Conservation (phyloP, 768 basidiomycete genomes). For the Crassisporium funariophilum region DNA sequence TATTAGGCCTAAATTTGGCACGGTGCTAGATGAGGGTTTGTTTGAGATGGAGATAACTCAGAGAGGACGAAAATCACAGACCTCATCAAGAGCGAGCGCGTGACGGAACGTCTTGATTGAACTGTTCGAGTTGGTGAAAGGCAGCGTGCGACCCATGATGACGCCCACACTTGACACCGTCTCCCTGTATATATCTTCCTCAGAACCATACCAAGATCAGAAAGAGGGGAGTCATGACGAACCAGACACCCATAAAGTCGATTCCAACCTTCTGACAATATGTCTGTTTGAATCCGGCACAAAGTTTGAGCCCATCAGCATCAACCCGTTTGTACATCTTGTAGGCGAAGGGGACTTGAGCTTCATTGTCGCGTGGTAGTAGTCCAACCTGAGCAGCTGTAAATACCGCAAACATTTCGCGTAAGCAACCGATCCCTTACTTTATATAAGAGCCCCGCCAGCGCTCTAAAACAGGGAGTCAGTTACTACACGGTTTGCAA, state of each 20-base stretch:
- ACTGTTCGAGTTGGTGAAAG: slow-evolving; percentile 65
- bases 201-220: slow-evolving; percentile 1
- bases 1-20: slow-evolving; percentile 63
- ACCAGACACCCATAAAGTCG: slow-evolving; percentile 86
- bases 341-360: slow-evolving; percentile 77
- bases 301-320: slow-evolving; percentile 43
- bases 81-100: slow-evolving; percentile 78
- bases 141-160: slow-evolving; percentile 58
- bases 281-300: slow-evolving; percentile 70
- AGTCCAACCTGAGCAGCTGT: slow-evolving; percentile 55
- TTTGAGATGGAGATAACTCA: neutral
- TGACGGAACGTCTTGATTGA: slow-evolving; percentile 75
- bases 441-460: slow-evolving; percentile 77
- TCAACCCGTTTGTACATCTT: slow-evolving; percentile 64
- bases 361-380: slow-evolving; percentile 63
- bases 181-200: slow-evolving; percentile 55
- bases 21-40: slow-evolving; percentile 49
- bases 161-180: slow-evolving; percentile 79
- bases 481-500: neutral
- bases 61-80: slow-evolving; percentile 28
- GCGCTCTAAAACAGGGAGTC: slow-evolving; percentile 46
- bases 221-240: slow-evolving; percentile 23
- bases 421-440: slow-evolving; percentile 27
- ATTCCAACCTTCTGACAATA: slow-evolving; percentile 69
- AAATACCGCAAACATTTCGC: neutral